A percentile compares a stretch with the other conserved stretches of the same genome.
These are phyloP conservation scores for Arctostaphylos glauca DNA, from an alignment of 148 eudicot genomes.

Conservation along the genomic window DNA sequence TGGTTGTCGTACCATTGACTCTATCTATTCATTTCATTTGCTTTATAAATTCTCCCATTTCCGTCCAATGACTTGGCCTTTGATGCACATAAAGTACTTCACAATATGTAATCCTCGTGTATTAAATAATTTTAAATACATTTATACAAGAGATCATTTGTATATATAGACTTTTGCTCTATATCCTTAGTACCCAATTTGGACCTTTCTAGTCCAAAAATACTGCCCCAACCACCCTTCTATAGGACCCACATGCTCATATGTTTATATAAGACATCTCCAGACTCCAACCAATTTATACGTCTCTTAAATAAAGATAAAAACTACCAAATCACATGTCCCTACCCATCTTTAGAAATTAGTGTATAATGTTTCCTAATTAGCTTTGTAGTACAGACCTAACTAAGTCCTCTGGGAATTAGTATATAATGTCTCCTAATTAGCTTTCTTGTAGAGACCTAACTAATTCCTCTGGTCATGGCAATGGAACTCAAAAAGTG, in stretches of 20 bases:
- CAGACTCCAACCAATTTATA: too few species aligned
- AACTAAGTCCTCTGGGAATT: not conserved
- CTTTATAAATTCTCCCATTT: too few species aligned
- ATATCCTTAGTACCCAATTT: not conserved
- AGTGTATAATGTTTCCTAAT: not conserved
- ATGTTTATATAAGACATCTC: not conserved
- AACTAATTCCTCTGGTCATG: not conserved
- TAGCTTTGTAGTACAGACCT: not conserved
- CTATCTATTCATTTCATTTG: too few species aligned
- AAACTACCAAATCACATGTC: not conserved
- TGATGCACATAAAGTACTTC: too few species aligned
- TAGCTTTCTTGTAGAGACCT: not conserved
- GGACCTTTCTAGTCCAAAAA: constrained; percentile 1
- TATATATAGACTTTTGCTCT: too few species aligned
- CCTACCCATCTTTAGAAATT: too few species aligned
- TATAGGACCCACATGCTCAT: not conserved
- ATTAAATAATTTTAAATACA: too few species aligned
- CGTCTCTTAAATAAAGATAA: too few species aligned
- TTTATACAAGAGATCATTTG: too few species aligned
- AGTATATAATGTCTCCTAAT: not conserved
- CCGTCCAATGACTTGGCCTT: too few species aligned
- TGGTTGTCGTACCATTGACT: too few species aligned
- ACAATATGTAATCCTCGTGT: too few species aligned
- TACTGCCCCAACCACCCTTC: not conserved
- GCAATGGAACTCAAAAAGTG: constrained; percentile 30